Evolutionary conservation across 345 rosid species (phyloP), one percentile per base, ranked within the genome.

Genomic region (Citropsis articulata): DNA sequence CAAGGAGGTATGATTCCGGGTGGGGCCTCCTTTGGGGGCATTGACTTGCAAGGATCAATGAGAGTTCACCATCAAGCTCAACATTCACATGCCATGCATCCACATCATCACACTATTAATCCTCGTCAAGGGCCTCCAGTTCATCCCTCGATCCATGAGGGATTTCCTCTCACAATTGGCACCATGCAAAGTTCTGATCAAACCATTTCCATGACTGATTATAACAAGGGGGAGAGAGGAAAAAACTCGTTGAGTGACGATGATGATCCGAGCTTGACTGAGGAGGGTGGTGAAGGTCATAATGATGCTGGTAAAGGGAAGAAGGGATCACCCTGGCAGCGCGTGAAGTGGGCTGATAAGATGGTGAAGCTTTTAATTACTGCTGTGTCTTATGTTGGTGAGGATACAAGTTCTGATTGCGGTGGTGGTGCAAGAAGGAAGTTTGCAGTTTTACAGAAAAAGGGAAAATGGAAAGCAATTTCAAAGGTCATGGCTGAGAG

Each of bases 281-380:
- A 93, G 80, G 98, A 93, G 45, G 91, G 97, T 69, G 86, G 71
- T 65, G 95, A 88, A 71, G 86, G 85, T 50, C 90, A 80, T 36
- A 86, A 85, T 74, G 94, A 92, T 33, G 78, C 75, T 30, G 78
- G 71, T 69, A 89, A 82, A 77, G 89, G 92, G 63, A 83, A 83
- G 81, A 93, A 92, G 76, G 96, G 88, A 30, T 89, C 90, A 24
- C 93, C 91, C 14, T 95, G 99, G 99, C 97, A 92, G 65, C 84
- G 99, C 61, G 97, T 95, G 66, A 95, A 95, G 80, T 95, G 99
- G 98, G 87, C 94, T 68, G 99, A 92, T 86, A 91, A 88, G 85
- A 95, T 93, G 99, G 97, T 95, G 73, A 92, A 85, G 87, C 89
- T 93, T 61, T 84, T 95, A 86, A 95, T 93, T 27, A 93, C 96